These are phyloP conservation scores for Acer yangbiense DNA, from an alignment of 345 rosid genomes.

Conservation along the genomic window DNA sequence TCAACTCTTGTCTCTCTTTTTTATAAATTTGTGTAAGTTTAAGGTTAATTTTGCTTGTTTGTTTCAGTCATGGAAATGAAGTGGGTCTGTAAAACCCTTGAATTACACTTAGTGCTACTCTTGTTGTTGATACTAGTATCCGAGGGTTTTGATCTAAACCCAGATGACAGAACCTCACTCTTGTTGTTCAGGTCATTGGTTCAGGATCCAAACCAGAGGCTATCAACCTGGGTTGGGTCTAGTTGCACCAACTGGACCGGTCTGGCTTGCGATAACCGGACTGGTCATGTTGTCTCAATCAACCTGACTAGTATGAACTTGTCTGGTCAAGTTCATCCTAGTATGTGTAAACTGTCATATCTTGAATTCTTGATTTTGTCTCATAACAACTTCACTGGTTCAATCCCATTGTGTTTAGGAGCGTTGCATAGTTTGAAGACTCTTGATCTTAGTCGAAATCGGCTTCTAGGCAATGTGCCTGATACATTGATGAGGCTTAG, in stretches of 20 bases:
- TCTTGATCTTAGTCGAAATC: conserved; percentile 71
- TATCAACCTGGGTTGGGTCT: conserved; percentile 68
- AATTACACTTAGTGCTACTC: conserved; percentile 16
- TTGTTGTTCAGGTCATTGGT: conserved; percentile 51
- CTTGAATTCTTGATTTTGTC: conserved; percentile 62
- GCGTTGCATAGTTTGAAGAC: conserved; percentile 51
- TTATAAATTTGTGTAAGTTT: neutral
- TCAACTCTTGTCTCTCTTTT: neutral
- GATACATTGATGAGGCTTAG: conserved; percentile 43
- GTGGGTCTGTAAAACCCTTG: conserved; percentile 10
- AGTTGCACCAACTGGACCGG: conserved; percentile 83
- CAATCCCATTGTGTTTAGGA: conserved; percentile 68
- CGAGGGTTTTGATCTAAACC: conserved; percentile 48
- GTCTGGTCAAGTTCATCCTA: conserved; percentile 63
- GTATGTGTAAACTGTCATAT: conserved; percentile 56
- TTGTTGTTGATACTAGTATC: conserved; percentile 35
- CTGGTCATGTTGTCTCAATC: conserved; percentile 62
- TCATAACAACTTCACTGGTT: conserved; percentile 53
- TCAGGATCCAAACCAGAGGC: conserved; percentile 56
- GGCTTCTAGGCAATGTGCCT: conserved; percentile 61
- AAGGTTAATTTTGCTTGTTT: neutral
- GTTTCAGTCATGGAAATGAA: conserved; percentile 14
- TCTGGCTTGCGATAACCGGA: conserved; percentile 51
- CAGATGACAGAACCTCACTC: conserved; percentile 58
- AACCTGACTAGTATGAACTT: conserved; percentile 55